Percentiles rank a stretch among this genome's conserved stretches.
phyloP scores from a whole-genome alignment of 257 asterid genomes.

The Penstemon newberryi region DNA sequence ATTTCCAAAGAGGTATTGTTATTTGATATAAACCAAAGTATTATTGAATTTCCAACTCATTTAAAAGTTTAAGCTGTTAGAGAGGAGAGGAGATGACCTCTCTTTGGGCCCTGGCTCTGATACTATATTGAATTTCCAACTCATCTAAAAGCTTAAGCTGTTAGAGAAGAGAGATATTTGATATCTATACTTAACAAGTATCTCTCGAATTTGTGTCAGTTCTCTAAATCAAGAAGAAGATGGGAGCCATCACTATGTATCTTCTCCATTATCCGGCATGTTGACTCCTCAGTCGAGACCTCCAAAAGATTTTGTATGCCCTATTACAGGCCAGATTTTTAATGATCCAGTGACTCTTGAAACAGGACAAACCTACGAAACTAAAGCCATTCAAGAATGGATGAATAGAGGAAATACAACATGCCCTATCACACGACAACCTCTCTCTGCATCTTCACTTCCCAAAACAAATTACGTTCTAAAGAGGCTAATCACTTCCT shows the following conservation, averaged over 20 bases:
- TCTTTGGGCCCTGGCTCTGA: no score
- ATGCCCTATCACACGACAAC: constrained; percentile 82
- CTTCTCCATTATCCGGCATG: constrained; percentile 61
- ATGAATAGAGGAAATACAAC: constrained; percentile 79
- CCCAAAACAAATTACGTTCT: constrained; percentile 87
- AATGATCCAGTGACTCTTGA: constrained; percentile 83
- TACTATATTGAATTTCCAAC: no score
- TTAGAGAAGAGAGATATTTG: no score
- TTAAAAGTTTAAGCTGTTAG: no score
- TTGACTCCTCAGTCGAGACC: constrained; percentile 76
- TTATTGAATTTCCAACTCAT: not conserved
- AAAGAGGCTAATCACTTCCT: constrained; percentile 70
- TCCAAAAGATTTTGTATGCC: constrained; percentile 85
- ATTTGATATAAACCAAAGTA: not conserved
- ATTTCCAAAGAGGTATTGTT: constrained; percentile 56
- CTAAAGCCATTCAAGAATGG: constrained; percentile 91
- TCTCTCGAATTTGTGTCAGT: constrained; percentile 38
- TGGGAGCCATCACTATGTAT: constrained; percentile 47
- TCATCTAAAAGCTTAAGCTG: no score
- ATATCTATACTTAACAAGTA: not conserved
- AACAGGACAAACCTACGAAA: constrained; percentile 86
- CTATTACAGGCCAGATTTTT: constrained; percentile 80
- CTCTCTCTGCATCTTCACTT: constrained; percentile 62
- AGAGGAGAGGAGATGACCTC: no score
- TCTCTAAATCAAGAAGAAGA: constrained; percentile 48